phyloP scores from a whole-genome alignment of 2,329 filamentous ascomycete species.

The Pseudogymnoascus sp. region DNA sequence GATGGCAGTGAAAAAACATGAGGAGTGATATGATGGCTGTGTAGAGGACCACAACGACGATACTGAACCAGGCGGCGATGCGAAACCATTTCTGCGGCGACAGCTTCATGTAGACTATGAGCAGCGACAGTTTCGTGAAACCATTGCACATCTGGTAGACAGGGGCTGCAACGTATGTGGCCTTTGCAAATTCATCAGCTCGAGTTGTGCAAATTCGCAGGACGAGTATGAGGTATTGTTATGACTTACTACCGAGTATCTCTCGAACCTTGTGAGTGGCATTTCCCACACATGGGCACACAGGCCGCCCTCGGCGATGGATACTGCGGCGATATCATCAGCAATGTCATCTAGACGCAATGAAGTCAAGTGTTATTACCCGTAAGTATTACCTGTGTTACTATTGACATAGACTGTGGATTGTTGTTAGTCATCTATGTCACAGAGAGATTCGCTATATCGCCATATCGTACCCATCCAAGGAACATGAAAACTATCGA shows the following conservation, averaged over 20 bases:
- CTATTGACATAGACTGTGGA: background rate
- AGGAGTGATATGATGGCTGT: conserved; percentile 29
- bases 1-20: conserved; percentile 31
- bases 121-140: conserved; percentile 32
- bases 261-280: conserved; percentile 11
- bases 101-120: conserved; percentile 32
- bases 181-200: conserved; percentile 8
- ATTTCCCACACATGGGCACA: conserved; percentile 16
- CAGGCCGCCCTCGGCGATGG: conserved; percentile 8
- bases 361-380: background rate
- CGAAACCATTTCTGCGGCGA: conserved; percentile 31
- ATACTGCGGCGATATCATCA: background rate
- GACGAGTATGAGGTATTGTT: background rate
- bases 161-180: conserved; percentile 11
- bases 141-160: conserved; percentile 31
- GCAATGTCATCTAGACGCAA: background rate
- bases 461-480: conserved; percentile 8
- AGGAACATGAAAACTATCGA: conserved; percentile 4
- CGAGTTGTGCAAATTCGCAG: background rate
- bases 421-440: background rate
- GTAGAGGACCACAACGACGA: conserved; percentile 27
- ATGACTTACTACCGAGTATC: conserved; percentile 10
- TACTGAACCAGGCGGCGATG: conserved; percentile 24
- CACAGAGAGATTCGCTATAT: background rate
- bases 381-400: conserved; percentile 5